phyloP scores from a whole-genome alignment of 768 basidiomycete genomes.

The Mrakia gelida region DNA sequence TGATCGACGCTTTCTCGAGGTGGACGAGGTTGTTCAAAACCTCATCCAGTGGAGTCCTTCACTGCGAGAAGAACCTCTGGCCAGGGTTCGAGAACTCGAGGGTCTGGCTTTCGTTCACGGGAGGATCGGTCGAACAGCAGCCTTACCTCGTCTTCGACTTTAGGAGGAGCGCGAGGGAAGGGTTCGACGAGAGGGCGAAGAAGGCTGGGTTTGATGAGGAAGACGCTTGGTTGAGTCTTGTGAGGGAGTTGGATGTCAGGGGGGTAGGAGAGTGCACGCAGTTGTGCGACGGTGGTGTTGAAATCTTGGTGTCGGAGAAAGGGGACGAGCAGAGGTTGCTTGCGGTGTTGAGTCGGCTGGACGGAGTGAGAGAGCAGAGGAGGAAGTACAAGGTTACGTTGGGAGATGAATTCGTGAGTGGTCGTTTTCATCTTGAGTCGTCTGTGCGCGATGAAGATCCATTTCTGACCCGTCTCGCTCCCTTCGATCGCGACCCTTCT shows the following conservation, averaged over 20 bases:
- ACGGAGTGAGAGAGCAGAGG: background rate
- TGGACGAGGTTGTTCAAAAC: background rate
- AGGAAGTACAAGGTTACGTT: background rate
- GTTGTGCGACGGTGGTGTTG: background rate
- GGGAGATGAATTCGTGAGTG: background rate
- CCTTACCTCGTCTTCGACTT: background rate
- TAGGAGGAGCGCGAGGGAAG: background rate
- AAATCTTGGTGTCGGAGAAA: background rate
- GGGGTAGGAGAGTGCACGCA: background rate
- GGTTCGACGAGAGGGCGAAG: background rate
- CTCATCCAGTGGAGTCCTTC: background rate
- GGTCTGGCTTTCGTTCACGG: background rate
- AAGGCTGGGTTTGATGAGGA: background rate
- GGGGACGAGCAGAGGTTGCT: background rate
- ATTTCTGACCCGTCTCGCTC: background rate
- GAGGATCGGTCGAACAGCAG: background rate
- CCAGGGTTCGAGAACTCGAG: background rate
- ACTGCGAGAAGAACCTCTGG: background rate
- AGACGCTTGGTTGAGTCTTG: background rate
- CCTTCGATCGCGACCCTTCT: background rate
- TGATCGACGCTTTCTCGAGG: background rate
- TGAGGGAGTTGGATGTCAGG: background rate
- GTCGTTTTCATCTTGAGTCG: no score
- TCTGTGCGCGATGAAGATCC: no score
- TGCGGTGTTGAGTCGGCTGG: background rate